Base-by-base conservation (phyloP, 2,329 filamentous ascomycete genomes). In the Corinectria fuckeliana region DNA sequence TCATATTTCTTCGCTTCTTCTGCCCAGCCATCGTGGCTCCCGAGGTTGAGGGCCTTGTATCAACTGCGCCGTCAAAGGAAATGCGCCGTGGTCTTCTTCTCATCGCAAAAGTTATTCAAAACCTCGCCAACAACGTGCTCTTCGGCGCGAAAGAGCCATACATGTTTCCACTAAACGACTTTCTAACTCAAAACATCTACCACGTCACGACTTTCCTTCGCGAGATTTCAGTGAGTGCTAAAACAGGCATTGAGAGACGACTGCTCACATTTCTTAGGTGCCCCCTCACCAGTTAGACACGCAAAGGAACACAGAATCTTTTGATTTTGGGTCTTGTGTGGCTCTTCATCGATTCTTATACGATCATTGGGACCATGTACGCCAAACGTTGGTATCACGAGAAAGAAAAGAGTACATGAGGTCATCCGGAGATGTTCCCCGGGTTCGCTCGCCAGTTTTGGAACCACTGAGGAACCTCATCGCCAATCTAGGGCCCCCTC, bases 61-160 rank as follows among this genome's bases (percentile, higher is more conserved):
- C 81, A 14, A 79, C 78, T 2, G 69, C 85, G 3, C 88, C 87
- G 5, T 87, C 87, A 1, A 90, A 89, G 71, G 87, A 89, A 67
- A 88, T 90, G 85, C 82, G 88, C 16, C 82, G 88, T 53, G 88
- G 88, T 4, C 78, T 91, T 5, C 79, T 91, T 26, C 80, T 91
- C 28, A 90, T 91, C 64, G 88, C 88, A 49, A 91, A 91, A 70
- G 85, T 91, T 58, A 84, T 91, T 20, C 88, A 91, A 66, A 90
- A 90, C 68, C 77, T 91, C 32, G 88, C 88, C 32, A 91, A 91
- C 67, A 91, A 91, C 58, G 88, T 90, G 25, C 78, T 90, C 1
- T 91, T 91, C 65, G 88, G 88, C 4, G 86, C 87, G 30, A 91
- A 91, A 72, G 88, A 91, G 69, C 85, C 87, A 3, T 91, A 89